A percentile compares a stretch with the other conserved stretches of the same genome.
Evolutionary conservation across 2,329 filamentous ascomycete genomes (phyloP).

Genomic region (Parasarocladium wereldwijsianum): DNA sequence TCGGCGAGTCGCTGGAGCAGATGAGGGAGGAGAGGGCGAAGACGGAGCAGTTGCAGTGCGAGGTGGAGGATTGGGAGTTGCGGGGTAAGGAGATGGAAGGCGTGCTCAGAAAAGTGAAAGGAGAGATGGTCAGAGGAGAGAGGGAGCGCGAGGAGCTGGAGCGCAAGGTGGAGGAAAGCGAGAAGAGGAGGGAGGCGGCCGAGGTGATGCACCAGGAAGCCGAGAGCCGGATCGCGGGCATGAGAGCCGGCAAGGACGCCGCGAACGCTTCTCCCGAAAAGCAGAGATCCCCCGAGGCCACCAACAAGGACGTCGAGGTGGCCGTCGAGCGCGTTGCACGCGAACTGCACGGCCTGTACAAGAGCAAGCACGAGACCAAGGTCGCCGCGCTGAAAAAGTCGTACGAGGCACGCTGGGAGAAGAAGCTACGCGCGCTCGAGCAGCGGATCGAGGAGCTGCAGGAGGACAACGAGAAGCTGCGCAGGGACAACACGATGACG

Average conservation of each 20-base stretch:
- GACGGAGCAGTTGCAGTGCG: constrained; percentile 57
- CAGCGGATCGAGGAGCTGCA: constrained; percentile 50
- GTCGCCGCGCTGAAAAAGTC: constrained; percentile 76
- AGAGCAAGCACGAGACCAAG: constrained; percentile 94
- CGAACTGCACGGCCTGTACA: constrained; percentile 86
- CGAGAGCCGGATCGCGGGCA: constrained; percentile 59
- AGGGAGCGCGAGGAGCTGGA: constrained; percentile 70
- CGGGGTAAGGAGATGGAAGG: constrained; percentile 75
- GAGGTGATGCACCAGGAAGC: constrained; percentile 65
- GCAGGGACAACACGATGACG: constrained; percentile 51
- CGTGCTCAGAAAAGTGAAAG: constrained; percentile 64
- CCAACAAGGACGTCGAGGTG: constrained; percentile 57
- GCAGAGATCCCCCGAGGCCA: constrained; percentile 14
- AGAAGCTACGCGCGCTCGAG: constrained; percentile 70
- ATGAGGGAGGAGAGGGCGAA: constrained; percentile 61
- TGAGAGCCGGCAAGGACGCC: constrained; percentile 46
- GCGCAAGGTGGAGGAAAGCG: constrained; percentile 60
- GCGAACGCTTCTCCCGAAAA: constrained; percentile 25
- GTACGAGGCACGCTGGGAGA: constrained; percentile 80
- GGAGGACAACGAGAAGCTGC: constrained; percentile 63
- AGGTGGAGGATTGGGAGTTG: constrained; percentile 73
- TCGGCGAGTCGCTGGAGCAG: constrained; percentile 72
- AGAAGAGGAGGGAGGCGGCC: constrained; percentile 57
- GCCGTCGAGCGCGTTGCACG: constrained; percentile 85
- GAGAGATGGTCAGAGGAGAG: constrained; percentile 66